Conservation (phyloP, 179 eudicot genomes). For the Vitellaria paradoxa region DNA sequence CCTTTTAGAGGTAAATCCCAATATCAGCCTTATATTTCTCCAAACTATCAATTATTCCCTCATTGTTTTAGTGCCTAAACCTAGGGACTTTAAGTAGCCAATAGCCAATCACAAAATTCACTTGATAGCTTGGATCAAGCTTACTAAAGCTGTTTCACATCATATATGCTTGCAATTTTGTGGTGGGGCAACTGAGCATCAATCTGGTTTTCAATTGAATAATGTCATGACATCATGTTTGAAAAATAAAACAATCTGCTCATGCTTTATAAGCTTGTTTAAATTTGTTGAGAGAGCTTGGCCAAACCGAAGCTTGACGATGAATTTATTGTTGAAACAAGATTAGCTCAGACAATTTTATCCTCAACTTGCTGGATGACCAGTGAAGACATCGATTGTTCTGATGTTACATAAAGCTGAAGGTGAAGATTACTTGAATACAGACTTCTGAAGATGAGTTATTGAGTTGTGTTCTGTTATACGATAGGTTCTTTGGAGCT, state of each 20-base stretch:
- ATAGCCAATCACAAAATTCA: background rate
- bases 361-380: background rate
- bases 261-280: background rate
- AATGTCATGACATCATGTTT: background rate
- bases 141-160: background rate
- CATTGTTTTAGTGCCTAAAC: background rate
- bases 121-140: background rate
- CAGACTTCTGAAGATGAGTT: background rate
- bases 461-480: background rate
- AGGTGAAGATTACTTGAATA: background rate
- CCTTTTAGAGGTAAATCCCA: background rate
- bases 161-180: constrained; percentile 1
- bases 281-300: background rate
- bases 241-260: background rate
- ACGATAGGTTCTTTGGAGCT: background rate
- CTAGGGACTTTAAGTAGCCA: background rate
- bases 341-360: background rate
- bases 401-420: background rate
- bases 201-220: background rate
- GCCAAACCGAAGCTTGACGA: background rate
- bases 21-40: background rate
- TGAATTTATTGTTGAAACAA: background rate
- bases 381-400: background rate
- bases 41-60: background rate
- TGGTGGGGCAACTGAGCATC: background rate